Base-by-base conservation (phyloP, 768 basidiomycete species). In the Auricularia cornea region DNA sequence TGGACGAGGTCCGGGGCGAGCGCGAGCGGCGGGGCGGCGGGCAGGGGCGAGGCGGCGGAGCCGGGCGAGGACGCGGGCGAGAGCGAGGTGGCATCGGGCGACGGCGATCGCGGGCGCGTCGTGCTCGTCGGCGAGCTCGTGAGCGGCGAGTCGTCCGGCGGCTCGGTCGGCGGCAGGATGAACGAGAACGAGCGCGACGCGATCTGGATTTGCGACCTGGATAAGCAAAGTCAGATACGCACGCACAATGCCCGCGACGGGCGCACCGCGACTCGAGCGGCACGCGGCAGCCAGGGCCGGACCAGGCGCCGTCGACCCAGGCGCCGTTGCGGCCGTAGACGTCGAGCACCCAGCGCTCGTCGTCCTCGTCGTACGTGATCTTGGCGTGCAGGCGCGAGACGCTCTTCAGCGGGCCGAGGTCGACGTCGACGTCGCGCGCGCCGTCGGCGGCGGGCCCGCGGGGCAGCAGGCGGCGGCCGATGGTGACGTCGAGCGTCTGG, bases 231-330 rank as follows among this genome's bases (percentile, higher is more conserved):
- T 28, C 64, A 44, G 60, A 59, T 51, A 33, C 20, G 30, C 14
- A 31, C 35, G 41, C 3, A 65, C 60, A 64, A 26, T 10, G 26
- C 33, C 10, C 35, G 16, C 16, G 35, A 38, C 5, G 57, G 30
- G 74, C 80, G 59, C 64, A 94, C 96, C 92, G 83, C 73, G 94
- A 92, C 40, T 87, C 80, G 26, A 99, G 78, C 32, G 90, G 84
- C n/a, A 94, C 89, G 65, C 87, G 84, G 65, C 89, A 88, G 18
- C 95, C 93, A 67, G 90, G 88, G 12, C 89, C 90, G 59, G 87
- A 87, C 91, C 95, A 99, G n/a, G 91, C 86, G 32, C 94, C 95
- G 67, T 98, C 94, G 3, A 99, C 94, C 90, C 95, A 98, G 20
- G 94, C 94, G 14, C 97, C 97, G 70, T 99, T 98, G 64, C 97